Conservation (phyloP, 2,329 filamentous ascomycete species). For the Aspergillus sergii region DNA sequence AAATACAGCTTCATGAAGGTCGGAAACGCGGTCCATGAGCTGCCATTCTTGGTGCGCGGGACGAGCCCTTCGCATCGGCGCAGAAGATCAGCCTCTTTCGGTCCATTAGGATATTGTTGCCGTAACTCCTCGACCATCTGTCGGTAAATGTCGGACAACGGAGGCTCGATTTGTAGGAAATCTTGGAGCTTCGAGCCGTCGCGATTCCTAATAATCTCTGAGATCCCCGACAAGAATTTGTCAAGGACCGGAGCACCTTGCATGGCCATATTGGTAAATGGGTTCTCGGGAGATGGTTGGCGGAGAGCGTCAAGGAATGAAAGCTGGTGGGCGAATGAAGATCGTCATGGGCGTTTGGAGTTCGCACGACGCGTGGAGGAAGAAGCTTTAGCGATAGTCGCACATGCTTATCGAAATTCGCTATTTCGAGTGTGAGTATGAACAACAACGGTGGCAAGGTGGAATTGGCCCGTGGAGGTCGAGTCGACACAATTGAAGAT, state of each 20-base stretch:
- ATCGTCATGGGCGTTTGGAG: not conserved
- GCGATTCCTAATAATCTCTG: constrained; percentile 61
- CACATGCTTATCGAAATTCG: not conserved
- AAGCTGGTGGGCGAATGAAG: not conserved
- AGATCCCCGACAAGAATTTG: constrained; percentile 69
- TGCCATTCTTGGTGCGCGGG: constrained; percentile 65
- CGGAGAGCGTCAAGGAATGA: constrained; percentile 8
- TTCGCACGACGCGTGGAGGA: not conserved
- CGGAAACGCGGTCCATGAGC: constrained; percentile 75
- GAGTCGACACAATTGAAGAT: not conserved
- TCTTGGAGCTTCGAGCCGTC: constrained; percentile 68
- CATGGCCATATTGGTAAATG: constrained; percentile 20
- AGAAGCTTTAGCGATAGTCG: not conserved
- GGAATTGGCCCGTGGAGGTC: not conserved
- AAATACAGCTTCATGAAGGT: constrained; percentile 82
- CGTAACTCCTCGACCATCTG: constrained; percentile 70
- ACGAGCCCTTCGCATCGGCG: constrained; percentile 65
- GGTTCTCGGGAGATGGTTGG: not conserved
- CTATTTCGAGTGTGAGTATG: not conserved
- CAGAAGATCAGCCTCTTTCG: constrained; percentile 57
- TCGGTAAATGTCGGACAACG: constrained; percentile 67
- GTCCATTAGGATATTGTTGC: constrained; percentile 54
- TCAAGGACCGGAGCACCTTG: constrained; percentile 63
- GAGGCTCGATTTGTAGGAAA: constrained; percentile 75
- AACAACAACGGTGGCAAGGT: not conserved